These are phyloP conservation scores for Cicer cuneatum DNA, from an alignment of 306 rosid genomes.

Conservation along the genomic window DNA sequence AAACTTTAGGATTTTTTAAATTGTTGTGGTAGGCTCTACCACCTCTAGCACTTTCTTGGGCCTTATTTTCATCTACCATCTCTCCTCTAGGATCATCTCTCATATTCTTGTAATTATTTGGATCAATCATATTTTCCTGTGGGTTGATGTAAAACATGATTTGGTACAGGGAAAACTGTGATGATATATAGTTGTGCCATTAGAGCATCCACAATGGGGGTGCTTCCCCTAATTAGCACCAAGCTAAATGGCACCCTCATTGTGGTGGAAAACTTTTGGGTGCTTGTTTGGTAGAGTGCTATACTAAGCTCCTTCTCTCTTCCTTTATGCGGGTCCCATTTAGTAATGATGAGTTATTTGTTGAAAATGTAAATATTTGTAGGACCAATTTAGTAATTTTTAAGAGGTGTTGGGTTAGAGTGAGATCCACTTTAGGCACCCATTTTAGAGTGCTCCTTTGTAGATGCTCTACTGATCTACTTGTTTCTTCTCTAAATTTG, in stretches of 20 bases:
- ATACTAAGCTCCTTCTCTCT: no score
- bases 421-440: no score
- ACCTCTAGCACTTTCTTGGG: not conserved
- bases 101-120: not conserved
- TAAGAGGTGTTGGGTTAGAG: no score
- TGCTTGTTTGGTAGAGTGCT: no score
- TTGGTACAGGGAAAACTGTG: constrained; percentile 15
- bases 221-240: no score
- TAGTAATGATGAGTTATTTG: no score
- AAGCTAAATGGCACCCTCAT: no score
- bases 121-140: not conserved
- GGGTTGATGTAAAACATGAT: constrained; percentile 23
- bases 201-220: not conserved
- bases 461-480: not conserved
- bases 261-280: no score
- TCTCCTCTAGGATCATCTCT: not conserved
- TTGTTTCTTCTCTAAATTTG: constrained; percentile 18
- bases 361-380: no score
- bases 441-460: no score
- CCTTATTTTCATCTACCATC: not conserved
- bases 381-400: no score
- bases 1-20: not conserved
- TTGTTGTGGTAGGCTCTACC: not conserved
- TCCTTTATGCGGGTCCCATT: no score
- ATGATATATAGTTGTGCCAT: constrained; percentile 13